A percentile compares a stretch with the other conserved stretches of the same genome.
These are phyloP conservation scores for Suillus americanus DNA, from an alignment of 768 basidiomycete species.

Conservation along the genomic window DNA sequence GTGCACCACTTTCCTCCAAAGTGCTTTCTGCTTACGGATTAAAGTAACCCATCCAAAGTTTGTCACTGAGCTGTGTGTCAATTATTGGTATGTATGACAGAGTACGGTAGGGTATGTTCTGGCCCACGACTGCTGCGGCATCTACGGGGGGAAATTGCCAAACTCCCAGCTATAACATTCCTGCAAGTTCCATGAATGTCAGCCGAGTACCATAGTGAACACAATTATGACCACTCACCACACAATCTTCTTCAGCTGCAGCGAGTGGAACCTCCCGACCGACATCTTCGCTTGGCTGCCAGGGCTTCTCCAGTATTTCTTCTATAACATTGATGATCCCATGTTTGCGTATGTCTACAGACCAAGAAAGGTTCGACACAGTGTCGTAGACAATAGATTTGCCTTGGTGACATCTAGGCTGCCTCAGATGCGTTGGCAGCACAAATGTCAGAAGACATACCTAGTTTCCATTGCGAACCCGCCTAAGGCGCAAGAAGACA, in stretches of 20 bases:
- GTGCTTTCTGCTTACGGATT: not conserved
- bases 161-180: conserved; percentile 76
- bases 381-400: conserved; percentile 90
- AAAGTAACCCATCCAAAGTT: not conserved
- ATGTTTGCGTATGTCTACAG: conserved; percentile 80
- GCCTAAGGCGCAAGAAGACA: conserved; percentile 79
- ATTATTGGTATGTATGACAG: not conserved
- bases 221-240: conserved; percentile 48
- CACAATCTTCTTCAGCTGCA: conserved; percentile 60
- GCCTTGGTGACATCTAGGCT: conserved; percentile 77
- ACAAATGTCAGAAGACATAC: conserved; percentile 34
- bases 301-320: conserved; percentile 64
- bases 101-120: not conserved
- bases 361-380: conserved; percentile 81
- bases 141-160: conserved; percentile 39
- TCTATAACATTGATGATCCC: conserved; percentile 80
- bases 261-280: conserved; percentile 66
- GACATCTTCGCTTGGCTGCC: conserved; percentile 60
- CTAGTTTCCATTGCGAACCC: conserved; percentile 89
- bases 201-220: not conserved
- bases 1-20: not conserved
- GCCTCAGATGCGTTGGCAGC: not conserved
- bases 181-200: conserved; percentile 29
- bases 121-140: not conserved
- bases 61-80: not conserved